Percentiles rank a stretch among this genome's conserved stretches.
These are phyloP conservation scores for Stevia rebaudiana DNA, from an alignment of 140 eudicot genomes.

Conservation along the genomic window DNA sequence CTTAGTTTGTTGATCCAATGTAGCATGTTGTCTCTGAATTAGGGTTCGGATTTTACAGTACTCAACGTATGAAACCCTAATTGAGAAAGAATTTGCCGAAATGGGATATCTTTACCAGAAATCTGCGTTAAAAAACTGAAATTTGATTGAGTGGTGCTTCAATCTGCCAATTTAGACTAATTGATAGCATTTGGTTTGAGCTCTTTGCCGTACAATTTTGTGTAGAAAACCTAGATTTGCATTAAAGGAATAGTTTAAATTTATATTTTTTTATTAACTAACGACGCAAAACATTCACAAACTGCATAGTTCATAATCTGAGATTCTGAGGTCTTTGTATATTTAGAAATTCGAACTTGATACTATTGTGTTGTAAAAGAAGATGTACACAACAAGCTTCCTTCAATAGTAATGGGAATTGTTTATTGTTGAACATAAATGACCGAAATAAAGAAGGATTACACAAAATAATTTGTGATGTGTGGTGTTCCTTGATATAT, in stretches of 20 bases:
- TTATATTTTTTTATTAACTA: background rate
- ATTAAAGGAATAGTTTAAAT: background rate
- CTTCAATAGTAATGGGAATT: background rate
- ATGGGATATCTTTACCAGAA: background rate
- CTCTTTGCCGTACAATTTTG: no score
- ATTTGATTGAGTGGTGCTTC: background rate
- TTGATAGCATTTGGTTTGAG: background rate
- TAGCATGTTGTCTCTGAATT: background rate
- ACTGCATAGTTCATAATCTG: background rate
- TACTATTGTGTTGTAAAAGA: background rate
- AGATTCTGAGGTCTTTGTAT: background rate
- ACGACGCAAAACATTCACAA: background rate
- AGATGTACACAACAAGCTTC: background rate
- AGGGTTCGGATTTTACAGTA: constrained; percentile 2
- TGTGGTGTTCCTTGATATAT: background rate
- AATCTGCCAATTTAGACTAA: background rate
- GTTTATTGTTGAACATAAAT: background rate
- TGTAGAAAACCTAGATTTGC: no score
- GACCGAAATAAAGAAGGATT: background rate
- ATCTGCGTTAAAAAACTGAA: background rate
- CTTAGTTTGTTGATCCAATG: background rate
- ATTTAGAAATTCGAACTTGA: background rate
- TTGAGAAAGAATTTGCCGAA: background rate
- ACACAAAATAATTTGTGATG: background rate
- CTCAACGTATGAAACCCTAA: background rate